phyloP scores from a whole-genome alignment of 257 asterid genomes.

The Penstemon eatonii region DNA sequence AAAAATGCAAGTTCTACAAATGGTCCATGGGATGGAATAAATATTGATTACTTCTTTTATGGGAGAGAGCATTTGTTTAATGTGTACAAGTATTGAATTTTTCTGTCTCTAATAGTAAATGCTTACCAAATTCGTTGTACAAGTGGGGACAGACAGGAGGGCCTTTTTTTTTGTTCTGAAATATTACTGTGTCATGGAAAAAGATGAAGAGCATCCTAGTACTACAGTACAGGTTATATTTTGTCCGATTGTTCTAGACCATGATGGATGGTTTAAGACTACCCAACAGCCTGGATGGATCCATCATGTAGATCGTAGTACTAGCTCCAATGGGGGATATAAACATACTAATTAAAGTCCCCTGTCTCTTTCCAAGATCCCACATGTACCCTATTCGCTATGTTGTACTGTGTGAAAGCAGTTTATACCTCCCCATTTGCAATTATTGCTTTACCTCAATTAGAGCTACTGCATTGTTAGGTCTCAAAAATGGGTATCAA shows the following conservation, averaged over 20 bases:
- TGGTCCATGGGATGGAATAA: neutral
- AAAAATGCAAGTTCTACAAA: neutral
- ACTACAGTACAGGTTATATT: slow-evolving; percentile 13
- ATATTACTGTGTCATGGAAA: neutral
- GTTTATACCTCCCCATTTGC: too few relatives aligned
- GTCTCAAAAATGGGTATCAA: too few relatives aligned
- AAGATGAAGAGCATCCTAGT: slow-evolving; percentile 25
- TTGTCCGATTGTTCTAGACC: slow-evolving; percentile 13
- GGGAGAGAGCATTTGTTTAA: neutral
- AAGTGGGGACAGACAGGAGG: neutral
- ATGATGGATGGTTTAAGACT: neutral
- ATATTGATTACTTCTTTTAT: neutral
- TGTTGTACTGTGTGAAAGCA: too few relatives aligned
- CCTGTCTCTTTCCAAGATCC: neutral
- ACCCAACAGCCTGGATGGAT: slow-evolving; percentile 6
- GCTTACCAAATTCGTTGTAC: neutral
- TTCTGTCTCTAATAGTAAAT: neutral
- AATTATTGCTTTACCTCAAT: too few relatives aligned
- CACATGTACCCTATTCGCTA: neutral
- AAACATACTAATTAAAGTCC: neutral
- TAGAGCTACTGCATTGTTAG: too few relatives aligned
- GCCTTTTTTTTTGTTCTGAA: neutral
- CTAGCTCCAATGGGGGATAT: slow-evolving; percentile 12
- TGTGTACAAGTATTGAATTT: neutral
- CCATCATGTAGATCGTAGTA: slow-evolving; percentile 5